Conservation (phyloP, 1,284 basidiomycete genomes). For the Boletus semigastroideus region DNA sequence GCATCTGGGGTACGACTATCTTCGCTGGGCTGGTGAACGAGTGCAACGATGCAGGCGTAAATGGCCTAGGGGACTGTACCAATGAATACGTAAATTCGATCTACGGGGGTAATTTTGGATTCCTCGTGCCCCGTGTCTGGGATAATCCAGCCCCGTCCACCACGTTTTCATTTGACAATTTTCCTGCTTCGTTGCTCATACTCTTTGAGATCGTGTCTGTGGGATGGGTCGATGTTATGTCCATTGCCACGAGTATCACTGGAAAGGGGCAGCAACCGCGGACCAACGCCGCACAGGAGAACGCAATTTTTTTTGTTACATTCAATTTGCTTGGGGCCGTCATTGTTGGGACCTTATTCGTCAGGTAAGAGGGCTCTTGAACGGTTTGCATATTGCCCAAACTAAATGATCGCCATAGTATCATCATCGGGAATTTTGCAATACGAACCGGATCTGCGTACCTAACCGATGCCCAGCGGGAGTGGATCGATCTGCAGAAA, state of each 20-base stretch:
- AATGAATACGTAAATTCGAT: constrained; percentile 74
- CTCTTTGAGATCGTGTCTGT: constrained; percentile 96
- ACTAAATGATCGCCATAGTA: constrained; percentile 46
- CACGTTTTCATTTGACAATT: constrained; percentile 90
- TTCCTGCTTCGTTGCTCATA: constrained; percentile 84
- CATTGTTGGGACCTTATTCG: constrained; percentile 86
- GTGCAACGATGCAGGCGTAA: constrained; percentile 76
- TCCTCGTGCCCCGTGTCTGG: constrained; percentile 86
- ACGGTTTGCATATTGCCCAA: not conserved
- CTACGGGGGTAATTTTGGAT: constrained; percentile 57
- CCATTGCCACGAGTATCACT: constrained; percentile 77
- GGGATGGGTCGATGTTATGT: constrained; percentile 95
- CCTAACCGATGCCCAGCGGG: constrained; percentile 85
- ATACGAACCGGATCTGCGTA: constrained; percentile 83
- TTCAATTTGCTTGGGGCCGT: constrained; percentile 94
- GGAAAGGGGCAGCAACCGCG: constrained; percentile 70
- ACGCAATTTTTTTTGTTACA: constrained; percentile 90
- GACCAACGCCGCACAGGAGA: constrained; percentile 71
- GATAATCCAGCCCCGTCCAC: constrained; percentile 83
- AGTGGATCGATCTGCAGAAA: constrained; percentile 94
- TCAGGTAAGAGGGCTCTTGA: constrained; percentile 56
- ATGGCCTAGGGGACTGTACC: constrained; percentile 65
- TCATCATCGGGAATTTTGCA: constrained; percentile 95
- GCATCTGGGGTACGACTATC: constrained; percentile 96
- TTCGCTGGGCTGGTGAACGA: constrained; percentile 84